A percentile compares a stretch with the other conserved stretches of the same genome.
phyloP scores from a whole-genome alignment of 2,329 filamentous ascomycete species.

The Bipolaris oryzae region DNA sequence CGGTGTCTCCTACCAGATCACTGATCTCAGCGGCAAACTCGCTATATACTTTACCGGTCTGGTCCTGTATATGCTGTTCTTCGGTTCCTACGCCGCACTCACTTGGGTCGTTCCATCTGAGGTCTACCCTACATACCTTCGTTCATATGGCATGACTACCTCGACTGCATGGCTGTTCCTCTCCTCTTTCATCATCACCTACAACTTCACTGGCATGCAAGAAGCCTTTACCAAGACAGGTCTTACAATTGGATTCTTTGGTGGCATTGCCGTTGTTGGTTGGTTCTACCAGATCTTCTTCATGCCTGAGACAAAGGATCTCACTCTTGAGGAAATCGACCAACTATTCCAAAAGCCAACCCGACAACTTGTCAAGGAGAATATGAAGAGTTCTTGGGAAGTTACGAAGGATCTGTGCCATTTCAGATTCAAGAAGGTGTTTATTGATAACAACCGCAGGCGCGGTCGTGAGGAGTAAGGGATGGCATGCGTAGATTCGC shows the following conservation, averaged over 20 bases:
- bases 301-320: slow-evolving; percentile 77
- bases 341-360: slow-evolving; percentile 69
- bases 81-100: slow-evolving; percentile 45
- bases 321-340: slow-evolving; percentile 73
- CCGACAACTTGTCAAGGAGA: slow-evolving; percentile 60
- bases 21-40: slow-evolving; percentile 53
- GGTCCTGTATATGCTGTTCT: slow-evolving; percentile 52
- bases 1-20: slow-evolving; percentile 66
- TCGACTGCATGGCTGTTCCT: slow-evolving; percentile 72
- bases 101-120: slow-evolving; percentile 62
- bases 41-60: slow-evolving; percentile 72
- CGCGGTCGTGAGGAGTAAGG: slow-evolving; percentile 15
- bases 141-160: slow-evolving; percentile 75
- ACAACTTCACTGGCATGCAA: slow-evolving; percentile 76
- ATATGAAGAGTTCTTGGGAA: slow-evolving; percentile 51
- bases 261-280: slow-evolving; percentile 72
- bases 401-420: slow-evolving; percentile 54
- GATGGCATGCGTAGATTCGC: background rate
- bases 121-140: slow-evolving; percentile 74
- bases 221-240: slow-evolving; percentile 69
- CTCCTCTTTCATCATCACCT: slow-evolving; percentile 74
- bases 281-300: slow-evolving; percentile 76
- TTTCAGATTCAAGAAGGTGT: slow-evolving; percentile 57
- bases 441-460: slow-evolving; percentile 45
- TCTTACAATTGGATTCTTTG: slow-evolving; percentile 73